These are phyloP conservation scores for Uncinocarpus reesii DNA, from an alignment of 2,329 filamentous ascomycete species.

Conservation along the genomic window DNA sequence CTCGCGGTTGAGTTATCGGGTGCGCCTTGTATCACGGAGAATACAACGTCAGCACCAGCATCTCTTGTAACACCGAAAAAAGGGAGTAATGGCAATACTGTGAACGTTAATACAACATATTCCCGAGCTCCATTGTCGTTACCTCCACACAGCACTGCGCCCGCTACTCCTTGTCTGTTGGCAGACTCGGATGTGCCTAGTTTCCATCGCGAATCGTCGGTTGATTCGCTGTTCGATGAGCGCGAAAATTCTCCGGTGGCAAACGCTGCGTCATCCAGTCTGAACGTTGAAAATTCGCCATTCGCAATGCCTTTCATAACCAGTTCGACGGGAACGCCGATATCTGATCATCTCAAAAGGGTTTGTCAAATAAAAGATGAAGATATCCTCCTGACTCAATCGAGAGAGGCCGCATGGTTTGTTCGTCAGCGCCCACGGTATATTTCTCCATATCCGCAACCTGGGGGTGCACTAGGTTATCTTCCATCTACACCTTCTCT, in stretches of 20 bases:
- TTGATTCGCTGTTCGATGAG: conserved; percentile 12
- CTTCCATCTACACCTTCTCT: conserved; percentile 25
- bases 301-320: background rate
- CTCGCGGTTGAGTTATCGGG: no score
- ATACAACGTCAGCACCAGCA: background rate
- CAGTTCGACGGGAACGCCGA: background rate
- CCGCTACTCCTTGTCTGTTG: background rate
- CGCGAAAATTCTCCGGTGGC: background rate
- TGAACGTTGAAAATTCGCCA: background rate
- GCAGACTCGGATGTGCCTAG: conserved; percentile 1
- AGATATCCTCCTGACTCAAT: conserved; percentile 20
- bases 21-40: no score
- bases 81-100: background rate
- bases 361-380: conserved; percentile 19
- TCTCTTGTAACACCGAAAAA: background rate
- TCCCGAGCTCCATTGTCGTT: background rate
- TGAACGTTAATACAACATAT: background rate
- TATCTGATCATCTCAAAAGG: conserved; percentile 14
- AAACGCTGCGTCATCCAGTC: background rate
- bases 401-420: conserved; percentile 21
- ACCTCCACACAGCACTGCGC: background rate
- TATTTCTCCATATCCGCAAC: conserved; percentile 26
- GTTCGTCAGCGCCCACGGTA: conserved; percentile 20
- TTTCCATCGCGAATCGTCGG: conserved; percentile 9
- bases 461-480: conserved; percentile 23